Conservation (phyloP, 2,329 filamentous ascomycete species). For the Tolypocladium nubicola region DNA sequence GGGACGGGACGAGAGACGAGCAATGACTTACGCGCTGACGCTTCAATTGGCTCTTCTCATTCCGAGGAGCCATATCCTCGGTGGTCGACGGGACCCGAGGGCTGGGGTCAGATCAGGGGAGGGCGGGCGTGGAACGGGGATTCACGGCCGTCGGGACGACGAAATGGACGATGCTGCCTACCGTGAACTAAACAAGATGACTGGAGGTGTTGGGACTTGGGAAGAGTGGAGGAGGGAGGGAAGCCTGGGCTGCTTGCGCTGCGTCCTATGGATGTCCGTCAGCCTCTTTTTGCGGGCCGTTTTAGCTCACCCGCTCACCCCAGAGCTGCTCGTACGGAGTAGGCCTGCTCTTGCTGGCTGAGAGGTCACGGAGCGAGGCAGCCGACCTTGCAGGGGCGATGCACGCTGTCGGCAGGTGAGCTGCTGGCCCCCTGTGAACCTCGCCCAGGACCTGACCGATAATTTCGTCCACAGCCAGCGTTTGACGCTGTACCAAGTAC, state of each 20-base stretch:
- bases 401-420: neutral
- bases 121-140: neutral
- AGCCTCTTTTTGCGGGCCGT: slow-evolving; percentile 1
- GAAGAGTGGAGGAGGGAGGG: slow-evolving; percentile 13
- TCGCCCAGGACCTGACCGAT: neutral
- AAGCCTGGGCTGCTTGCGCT: neutral
- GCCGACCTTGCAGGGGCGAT: neutral
- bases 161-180: slow-evolving; percentile 12
- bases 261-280: neutral
- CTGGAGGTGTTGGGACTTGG: slow-evolving; percentile 9
- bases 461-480: too few relatives aligned
- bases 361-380: neutral
- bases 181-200: slow-evolving; percentile 14
- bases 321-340: neutral
- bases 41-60: slow-evolving; percentile 79
- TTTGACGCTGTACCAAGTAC: neutral
- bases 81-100: neutral
- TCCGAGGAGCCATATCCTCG: slow-evolving; percentile 44
- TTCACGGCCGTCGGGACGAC: slow-evolving; percentile 1
- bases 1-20: neutral
- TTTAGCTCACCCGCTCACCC: neutral
- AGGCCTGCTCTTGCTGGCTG: neutral
- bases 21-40: slow-evolving; percentile 54
- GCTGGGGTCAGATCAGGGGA: neutral
- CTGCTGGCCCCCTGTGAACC: neutral